phyloP scores from a whole-genome alignment of 768 basidiomycete genomes.

The Holtermannia corniformis region DNA sequence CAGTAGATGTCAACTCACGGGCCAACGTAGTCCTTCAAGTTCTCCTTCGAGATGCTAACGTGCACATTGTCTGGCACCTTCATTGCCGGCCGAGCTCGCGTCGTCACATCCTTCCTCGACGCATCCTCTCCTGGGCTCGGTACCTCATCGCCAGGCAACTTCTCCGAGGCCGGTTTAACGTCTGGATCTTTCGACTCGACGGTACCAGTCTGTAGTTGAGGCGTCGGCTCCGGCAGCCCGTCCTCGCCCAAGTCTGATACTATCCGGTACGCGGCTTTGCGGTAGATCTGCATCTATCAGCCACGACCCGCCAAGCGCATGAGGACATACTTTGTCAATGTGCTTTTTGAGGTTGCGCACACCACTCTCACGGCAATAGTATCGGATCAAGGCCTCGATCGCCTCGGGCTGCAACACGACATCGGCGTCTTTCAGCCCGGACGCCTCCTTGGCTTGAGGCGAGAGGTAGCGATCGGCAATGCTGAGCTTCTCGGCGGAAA shows the following conservation, averaged over 20 bases:
- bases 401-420: slow-evolving; percentile 66
- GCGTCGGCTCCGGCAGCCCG: slow-evolving; percentile 61
- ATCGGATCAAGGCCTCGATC: slow-evolving; percentile 83
- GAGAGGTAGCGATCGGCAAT: slow-evolving; percentile 81
- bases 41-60: slow-evolving; percentile 72
- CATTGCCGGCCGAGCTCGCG: slow-evolving; percentile 67
- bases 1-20: slow-evolving; percentile 43
- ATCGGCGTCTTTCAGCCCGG: slow-evolving; percentile 75
- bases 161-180: slow-evolving; percentile 40
- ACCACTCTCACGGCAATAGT: slow-evolving; percentile 94
- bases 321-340: slow-evolving; percentile 73
- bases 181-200: slow-evolving; percentile 52
- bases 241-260: slow-evolving; percentile 84
- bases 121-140: slow-evolving; percentile 33
- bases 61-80: slow-evolving; percentile 67
- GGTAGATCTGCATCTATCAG: slow-evolving; percentile 64
- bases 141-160: slow-evolving; percentile 27
- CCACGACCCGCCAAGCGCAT: neutral
- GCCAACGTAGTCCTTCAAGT: slow-evolving; percentile 91
- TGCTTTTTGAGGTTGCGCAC: slow-evolving; percentile 96
- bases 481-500: slow-evolving; percentile 80
- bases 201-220: slow-evolving; percentile 28
- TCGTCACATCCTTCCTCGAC: slow-evolving; percentile 56
- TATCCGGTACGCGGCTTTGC: slow-evolving; percentile 87
- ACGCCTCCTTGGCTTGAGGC: slow-evolving; percentile 85